A percentile compares a stretch with the other conserved stretches of the same genome.
phyloP scores from a whole-genome alignment of 176 grass and related monocot genomes.

The Pontederia crassipes region DNA sequence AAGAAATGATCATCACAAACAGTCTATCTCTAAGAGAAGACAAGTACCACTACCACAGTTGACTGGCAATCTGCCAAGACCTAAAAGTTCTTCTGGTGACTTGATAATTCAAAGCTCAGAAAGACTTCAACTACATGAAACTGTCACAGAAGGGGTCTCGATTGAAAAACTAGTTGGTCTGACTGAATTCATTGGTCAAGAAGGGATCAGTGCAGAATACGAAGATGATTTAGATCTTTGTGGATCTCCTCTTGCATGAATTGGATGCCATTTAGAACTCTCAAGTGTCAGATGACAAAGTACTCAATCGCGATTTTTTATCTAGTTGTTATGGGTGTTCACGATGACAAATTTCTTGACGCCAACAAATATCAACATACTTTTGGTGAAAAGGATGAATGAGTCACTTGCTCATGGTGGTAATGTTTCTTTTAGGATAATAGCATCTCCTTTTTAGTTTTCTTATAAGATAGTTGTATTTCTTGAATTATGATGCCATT shows the following conservation, averaged over 20 bases:
- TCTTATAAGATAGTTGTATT: too few species aligned
- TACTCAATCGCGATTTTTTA: neutral
- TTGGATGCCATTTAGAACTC: neutral
- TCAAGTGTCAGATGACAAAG: neutral
- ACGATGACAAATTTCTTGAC: neutral
- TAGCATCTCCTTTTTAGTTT: too few species aligned
- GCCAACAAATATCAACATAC: neutral
- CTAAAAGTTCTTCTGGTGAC: neutral
- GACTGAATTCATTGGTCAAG: conserved; percentile 35
- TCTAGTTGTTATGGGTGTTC: neutral
- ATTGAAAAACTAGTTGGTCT: conserved; percentile 29
- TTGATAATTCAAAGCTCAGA: neutral
- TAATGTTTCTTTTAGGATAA: too few species aligned
- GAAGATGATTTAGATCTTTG: conserved; percentile 11
- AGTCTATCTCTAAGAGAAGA: conserved; percentile 27
- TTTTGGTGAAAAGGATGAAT: too few species aligned
- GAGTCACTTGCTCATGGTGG: too few species aligned
- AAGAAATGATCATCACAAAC: conserved; percentile 5
- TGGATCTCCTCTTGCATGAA: conserved; percentile 18
- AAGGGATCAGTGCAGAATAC: conserved; percentile 29
- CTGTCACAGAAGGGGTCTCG: conserved; percentile 2
- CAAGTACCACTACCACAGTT: conserved; percentile 23
- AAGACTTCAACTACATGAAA: neutral
- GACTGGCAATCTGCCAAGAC: conserved; percentile 15
- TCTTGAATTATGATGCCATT: too few species aligned